A percentile compares a stretch with the other conserved stretches of the same genome.
phyloP scores from a whole-genome alignment of 257 asterid species.

The Solanum piurae region DNA sequence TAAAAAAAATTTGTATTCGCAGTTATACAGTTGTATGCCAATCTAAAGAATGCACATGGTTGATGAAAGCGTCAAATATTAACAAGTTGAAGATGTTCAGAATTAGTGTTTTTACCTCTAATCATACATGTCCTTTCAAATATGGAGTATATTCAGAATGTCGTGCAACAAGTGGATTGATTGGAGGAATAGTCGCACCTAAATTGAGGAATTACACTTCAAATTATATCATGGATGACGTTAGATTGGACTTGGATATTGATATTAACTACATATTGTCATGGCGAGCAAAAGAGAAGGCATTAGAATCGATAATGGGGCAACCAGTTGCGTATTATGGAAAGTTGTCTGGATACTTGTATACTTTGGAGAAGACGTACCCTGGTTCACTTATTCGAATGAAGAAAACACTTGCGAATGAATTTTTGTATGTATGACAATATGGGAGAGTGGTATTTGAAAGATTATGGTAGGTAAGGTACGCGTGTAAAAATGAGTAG shows the following conservation, averaged over 20 bases:
- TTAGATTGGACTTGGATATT: neutral
- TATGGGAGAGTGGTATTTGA: neutral
- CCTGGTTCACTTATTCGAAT: neutral
- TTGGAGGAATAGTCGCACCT: neutral
- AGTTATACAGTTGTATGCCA: neutral
- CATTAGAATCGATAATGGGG: neutral
- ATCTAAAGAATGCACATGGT: neutral
- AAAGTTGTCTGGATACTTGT: neutral
- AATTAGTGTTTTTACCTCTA: neutral
- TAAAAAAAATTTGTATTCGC: too few species aligned
- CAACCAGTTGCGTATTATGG: neutral
- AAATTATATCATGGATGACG: neutral
- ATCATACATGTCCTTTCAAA: too few species aligned
- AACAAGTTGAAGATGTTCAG: too few species aligned
- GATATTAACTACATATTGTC: too few species aligned
- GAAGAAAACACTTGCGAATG: too few species aligned
- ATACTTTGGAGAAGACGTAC: neutral
- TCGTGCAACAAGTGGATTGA: too few species aligned
- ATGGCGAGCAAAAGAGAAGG: neutral
- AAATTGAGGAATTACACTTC: neutral
- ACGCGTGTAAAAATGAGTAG: neutral
- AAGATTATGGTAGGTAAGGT: neutral
- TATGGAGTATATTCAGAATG: neutral
- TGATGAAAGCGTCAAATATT: neutral
- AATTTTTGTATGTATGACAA: neutral